Evolutionary conservation across 345 rosid species (phyloP).

Genomic region (Eucalyptus paniculata): DNA sequence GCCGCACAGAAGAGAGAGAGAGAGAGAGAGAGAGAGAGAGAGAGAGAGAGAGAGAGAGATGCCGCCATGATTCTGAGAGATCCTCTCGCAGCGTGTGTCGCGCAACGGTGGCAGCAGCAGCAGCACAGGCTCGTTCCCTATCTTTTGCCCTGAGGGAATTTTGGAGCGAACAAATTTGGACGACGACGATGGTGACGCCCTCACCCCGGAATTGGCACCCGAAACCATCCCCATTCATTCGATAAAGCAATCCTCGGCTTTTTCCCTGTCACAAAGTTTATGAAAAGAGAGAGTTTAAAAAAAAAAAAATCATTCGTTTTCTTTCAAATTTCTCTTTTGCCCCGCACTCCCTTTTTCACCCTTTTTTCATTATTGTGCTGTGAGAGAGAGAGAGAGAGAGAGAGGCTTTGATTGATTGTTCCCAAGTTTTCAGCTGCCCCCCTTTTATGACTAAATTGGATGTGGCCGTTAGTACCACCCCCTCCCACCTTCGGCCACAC

Average conservation of each 20-base stretch:
- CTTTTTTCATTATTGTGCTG: not conserved
- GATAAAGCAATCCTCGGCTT: not conserved
- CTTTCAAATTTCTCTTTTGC: not conserved
- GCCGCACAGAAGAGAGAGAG: not conserved
- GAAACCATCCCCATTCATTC: not conserved
- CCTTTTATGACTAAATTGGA: not conserved
- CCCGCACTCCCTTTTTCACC: not conserved
- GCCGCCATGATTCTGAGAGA: not conserved
- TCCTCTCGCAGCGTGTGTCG: not conserved
- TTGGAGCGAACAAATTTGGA: not conserved
- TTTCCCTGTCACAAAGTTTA: not conserved
- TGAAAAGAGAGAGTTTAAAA: too few species aligned
- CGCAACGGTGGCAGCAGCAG: not conserved
- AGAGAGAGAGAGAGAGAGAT: not conserved
- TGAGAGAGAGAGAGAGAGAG: not conserved
- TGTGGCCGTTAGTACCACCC: not conserved
- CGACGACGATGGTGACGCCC: not conserved
- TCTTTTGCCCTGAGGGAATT: not conserved
- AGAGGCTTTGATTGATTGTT: not conserved
- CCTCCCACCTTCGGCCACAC: not conserved
- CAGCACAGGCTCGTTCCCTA: not conserved
- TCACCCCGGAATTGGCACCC: not conserved
- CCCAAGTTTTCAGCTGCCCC: not conserved
- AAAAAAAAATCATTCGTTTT: not conserved
- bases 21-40: not conserved